These are phyloP conservation scores for Lanmaoa pseudosensibilis DNA, from an alignment of 768 basidiomycete species.

Conservation along the genomic window DNA sequence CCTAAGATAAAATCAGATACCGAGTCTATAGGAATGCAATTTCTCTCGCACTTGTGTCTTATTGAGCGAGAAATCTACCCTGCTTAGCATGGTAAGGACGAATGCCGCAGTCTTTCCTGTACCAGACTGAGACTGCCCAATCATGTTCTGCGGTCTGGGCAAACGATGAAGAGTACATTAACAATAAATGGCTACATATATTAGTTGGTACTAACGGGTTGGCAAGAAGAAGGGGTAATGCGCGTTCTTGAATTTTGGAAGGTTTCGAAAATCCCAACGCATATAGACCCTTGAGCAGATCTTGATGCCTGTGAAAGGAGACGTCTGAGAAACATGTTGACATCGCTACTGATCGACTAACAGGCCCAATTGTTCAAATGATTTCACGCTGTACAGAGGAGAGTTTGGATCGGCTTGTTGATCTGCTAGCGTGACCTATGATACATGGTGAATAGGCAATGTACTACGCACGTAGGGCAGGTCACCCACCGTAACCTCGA, in stretches of 20 bases:
- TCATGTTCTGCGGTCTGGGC: slow-evolving; percentile 92
- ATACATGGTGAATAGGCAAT: slow-evolving; percentile 7
- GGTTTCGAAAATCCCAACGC: slow-evolving; percentile 96
- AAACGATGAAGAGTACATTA: slow-evolving; percentile 6
- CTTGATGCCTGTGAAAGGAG: slow-evolving; percentile 57
- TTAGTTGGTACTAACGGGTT: slow-evolving; percentile 67
- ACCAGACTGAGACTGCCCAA: slow-evolving; percentile 98
- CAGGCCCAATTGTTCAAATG: slow-evolving; percentile 95
- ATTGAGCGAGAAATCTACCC: slow-evolving; percentile 79
- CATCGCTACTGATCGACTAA: slow-evolving; percentile 42
- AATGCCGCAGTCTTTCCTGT: slow-evolving; percentile 99
- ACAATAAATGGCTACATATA: neutral
- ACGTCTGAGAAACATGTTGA: slow-evolving; percentile 4
- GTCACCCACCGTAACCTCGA: slow-evolving; percentile 72
- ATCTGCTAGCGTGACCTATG: slow-evolving; percentile 91
- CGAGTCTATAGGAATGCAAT: neutral
- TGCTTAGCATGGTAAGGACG: slow-evolving; percentile 94
- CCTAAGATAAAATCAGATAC: slow-evolving; percentile 47
- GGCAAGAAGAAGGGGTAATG: slow-evolving; percentile 83
- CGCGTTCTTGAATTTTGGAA: slow-evolving; percentile 98
- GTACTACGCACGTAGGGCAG: neutral
- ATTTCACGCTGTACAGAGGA: slow-evolving; percentile 90
- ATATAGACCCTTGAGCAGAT: slow-evolving; percentile 91
- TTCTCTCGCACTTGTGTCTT: slow-evolving; percentile 70
- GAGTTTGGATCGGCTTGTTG: slow-evolving; percentile 95